Percentiles rank a stretch among this genome's conserved stretches.
phyloP scores from a whole-genome alignment of 1,139 yeast genomes.

The Nadsonia commutata region DNA sequence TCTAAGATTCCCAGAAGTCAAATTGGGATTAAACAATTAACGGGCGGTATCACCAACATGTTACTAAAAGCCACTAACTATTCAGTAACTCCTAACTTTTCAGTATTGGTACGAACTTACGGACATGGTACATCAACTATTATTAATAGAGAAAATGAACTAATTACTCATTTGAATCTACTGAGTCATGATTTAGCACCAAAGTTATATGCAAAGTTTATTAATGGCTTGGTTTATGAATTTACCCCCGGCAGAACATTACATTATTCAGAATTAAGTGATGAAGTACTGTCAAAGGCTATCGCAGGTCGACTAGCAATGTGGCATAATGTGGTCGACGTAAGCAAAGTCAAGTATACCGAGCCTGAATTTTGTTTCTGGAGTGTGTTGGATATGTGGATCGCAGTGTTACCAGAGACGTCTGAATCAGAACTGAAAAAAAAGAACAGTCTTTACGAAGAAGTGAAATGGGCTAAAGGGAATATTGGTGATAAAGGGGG shows the following conservation, averaged over 20 bases:
- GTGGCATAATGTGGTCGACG: conserved; percentile 42
- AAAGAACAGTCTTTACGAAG: conserved; percentile 28
- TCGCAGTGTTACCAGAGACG: conserved; percentile 35
- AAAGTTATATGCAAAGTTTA: conserved; percentile 50
- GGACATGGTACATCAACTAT: conserved; percentile 65
- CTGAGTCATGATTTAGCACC: conserved; percentile 55
- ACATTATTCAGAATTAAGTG: conserved; percentile 39
- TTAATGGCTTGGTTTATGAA: conserved; percentile 64
- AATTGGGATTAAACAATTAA: conserved; percentile 27
- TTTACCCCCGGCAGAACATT: conserved; percentile 53
- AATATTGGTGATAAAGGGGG: conserved; percentile 32
- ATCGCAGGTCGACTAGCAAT: conserved; percentile 58
- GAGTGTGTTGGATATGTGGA: conserved; percentile 51
- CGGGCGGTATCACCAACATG: conserved; percentile 76
- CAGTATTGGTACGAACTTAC: conserved; percentile 53
- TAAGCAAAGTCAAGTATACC: conserved; percentile 24
- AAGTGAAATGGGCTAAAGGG: conserved; percentile 40
- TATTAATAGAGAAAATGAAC: conserved; percentile 64
- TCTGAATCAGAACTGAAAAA: conserved; percentile 14
- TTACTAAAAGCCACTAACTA: conserved; percentile 34
- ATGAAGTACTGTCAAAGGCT: conserved; percentile 34
- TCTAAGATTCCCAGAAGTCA: conserved; percentile 1
- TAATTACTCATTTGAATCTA: conserved; percentile 52
- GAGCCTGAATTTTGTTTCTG: conserved; percentile 31
- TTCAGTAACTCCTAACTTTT: conserved; percentile 12